A percentile compares a stretch with the other conserved stretches of the same genome.
Evolutionary conservation across 2,329 filamentous ascomycete species (phyloP).

Genomic region (Paramyrothecium sp.): DNA sequence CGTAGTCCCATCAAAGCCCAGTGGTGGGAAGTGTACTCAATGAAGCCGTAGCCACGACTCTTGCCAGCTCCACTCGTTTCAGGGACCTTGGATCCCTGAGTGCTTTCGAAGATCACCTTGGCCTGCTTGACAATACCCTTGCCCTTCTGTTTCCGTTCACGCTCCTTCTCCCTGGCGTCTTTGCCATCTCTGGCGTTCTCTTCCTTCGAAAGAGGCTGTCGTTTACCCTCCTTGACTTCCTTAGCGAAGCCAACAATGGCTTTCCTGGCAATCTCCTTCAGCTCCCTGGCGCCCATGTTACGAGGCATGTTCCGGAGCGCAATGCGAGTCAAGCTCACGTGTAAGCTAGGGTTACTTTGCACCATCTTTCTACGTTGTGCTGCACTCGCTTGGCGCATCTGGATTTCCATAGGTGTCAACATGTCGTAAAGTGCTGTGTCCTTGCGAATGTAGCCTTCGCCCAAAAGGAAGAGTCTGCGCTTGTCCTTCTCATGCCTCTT

Average conservation of each 20-base stretch:
- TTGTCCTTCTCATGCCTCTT: slow-evolving; percentile 77
- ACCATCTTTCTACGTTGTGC: slow-evolving; percentile 89
- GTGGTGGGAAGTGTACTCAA: slow-evolving; percentile 92
- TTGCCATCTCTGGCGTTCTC: slow-evolving; percentile 79
- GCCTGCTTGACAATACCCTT: slow-evolving; percentile 88
- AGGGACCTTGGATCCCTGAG: slow-evolving; percentile 77
- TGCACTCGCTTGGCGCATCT: slow-evolving; percentile 83
- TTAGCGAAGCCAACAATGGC: slow-evolving; percentile 93
- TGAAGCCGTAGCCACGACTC: slow-evolving; percentile 93
- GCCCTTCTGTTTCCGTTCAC: slow-evolving; percentile 73
- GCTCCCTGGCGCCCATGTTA: slow-evolving; percentile 76
- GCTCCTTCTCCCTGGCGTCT: slow-evolving; percentile 78
- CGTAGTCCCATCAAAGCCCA: slow-evolving; percentile 92
- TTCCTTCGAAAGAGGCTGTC: slow-evolving; percentile 82
- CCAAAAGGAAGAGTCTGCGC: slow-evolving; percentile 81
- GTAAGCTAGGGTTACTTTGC: slow-evolving; percentile 84
- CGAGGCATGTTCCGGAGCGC: slow-evolving; percentile 90
- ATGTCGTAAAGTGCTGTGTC: slow-evolving; percentile 75
- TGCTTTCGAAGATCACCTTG: slow-evolving; percentile 91
- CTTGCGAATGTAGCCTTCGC: slow-evolving; percentile 79
- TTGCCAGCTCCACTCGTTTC: slow-evolving; percentile 76
- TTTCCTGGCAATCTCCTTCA: slow-evolving; percentile 87
- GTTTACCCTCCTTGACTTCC: slow-evolving; percentile 77
- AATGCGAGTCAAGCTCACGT: slow-evolving; percentile 85
- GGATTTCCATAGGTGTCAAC: slow-evolving; percentile 75